Percentiles rank a stretch among this genome's conserved stretches.
These are phyloP conservation scores for Penicillium lagena DNA, from an alignment of 495 filamentous ascomycete species.

Conservation along the genomic window DNA sequence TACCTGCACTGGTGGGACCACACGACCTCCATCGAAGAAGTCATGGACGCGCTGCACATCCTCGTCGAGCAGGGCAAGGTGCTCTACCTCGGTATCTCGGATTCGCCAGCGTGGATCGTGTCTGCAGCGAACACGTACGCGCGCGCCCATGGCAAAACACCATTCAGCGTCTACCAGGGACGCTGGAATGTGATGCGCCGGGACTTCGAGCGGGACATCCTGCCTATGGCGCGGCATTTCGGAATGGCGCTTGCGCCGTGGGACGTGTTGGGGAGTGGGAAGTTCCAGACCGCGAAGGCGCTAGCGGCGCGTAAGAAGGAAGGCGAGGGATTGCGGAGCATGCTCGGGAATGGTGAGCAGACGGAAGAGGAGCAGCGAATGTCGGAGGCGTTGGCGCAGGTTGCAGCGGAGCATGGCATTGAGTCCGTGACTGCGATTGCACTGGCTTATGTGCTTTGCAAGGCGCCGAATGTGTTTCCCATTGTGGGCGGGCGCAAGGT, in stretches of 20 bases:
- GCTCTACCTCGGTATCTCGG: constrained; percentile 56
- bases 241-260: constrained; percentile 57
- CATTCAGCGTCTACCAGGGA: constrained; percentile 62
- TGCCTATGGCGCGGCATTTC: constrained; percentile 47
- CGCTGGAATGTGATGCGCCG: constrained; percentile 49
- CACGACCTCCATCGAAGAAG: constrained; percentile 50
- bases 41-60: constrained; percentile 54
- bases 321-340: constrained; percentile 22
- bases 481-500: constrained; percentile 64
- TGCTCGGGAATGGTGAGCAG: constrained; percentile 7
- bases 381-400: constrained; percentile 38
- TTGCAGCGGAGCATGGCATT: constrained; percentile 44
- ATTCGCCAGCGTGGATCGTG: constrained; percentile 61
- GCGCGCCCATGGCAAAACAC: constrained; percentile 50
- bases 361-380: constrained; percentile 37
- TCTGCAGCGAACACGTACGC: constrained; percentile 55
- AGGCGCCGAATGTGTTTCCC: constrained; percentile 71
- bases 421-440: constrained; percentile 52
- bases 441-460: constrained; percentile 67
- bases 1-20: constrained; percentile 60
- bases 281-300: constrained; percentile 38
- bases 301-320: constrained; percentile 23
- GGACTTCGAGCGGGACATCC: constrained; percentile 52
- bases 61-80: constrained; percentile 54
- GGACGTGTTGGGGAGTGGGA: constrained; percentile 47